Base-by-base conservation (phyloP, 2,329 filamentous ascomycete genomes). In the Penicillium sp. region DNA sequence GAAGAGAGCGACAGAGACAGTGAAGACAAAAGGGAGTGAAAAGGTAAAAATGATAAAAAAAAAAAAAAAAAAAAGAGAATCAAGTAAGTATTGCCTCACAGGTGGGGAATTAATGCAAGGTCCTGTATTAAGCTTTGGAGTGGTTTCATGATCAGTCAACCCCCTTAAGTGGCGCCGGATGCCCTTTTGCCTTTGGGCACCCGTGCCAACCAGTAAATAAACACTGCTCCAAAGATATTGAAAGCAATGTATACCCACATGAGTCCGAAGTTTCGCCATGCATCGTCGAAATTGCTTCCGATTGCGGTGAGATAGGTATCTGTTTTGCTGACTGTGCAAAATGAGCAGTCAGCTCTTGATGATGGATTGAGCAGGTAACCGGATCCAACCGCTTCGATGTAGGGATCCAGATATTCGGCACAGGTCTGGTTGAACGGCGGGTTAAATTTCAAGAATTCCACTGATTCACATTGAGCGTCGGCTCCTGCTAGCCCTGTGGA, bases 231-330 rank as follows among this genome's bases (percentile, higher is more conserved):
- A 5, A 16, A 28, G n/a, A 43, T 43, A 18, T 43, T 43, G 39
- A 43, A 43, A 3, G 39, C 39, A 43, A 61, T 36, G 16, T 60
- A 61, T 0, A 26, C 46, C 56, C 52, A 61, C 49, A 60, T 55
- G 11, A 61, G 26, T 1, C 59, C 56, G 13, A 58, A 60, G 21
- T 61, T 43, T 1, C 48, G 19, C 59, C 59, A 61, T 2, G 33
- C 49, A 14, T 48, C 43, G 26, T 33, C 39, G 5, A 18, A 54
- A n/a, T 36, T 29, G 2, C 24, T 47, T 8, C 21, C 24, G 14
- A 55, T 23, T 6, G 3, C n/a, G 2, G 6, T 14, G 4, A 61
- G 54, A 31, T 42, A 61, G 5, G 23, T 5, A 14, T 61, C 24
- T 0, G 56, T 56, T n/a, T 46, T 33, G n/a, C 33, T 33, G 4